Conservation (phyloP, 352 stramenopile species). For the Globisporangium middletonii region DNA sequence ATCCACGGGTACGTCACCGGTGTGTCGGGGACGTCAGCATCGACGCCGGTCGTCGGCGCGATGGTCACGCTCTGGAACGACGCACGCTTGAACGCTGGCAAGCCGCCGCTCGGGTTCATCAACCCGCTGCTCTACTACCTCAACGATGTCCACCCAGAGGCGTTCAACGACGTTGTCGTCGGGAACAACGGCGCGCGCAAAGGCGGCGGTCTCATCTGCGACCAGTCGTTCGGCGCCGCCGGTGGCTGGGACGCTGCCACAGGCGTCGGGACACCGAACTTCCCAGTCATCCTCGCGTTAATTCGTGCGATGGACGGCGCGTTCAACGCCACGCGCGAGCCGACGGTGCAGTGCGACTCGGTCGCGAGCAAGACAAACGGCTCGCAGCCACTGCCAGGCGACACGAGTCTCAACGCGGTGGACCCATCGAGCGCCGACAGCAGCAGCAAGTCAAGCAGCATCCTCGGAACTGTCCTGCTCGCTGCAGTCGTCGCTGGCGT, state of each 20-base stretch:
- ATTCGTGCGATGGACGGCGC: constrained; percentile 42
- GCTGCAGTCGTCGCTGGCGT: constrained; percentile 25
- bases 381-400: not conserved
- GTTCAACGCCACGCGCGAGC: constrained; percentile 32
- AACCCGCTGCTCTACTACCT: constrained; percentile 85
- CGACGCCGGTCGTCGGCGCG: constrained; percentile 74
- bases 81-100: constrained; percentile 66
- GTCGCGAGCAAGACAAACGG: not conserved
- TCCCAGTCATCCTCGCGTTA: constrained; percentile 54
- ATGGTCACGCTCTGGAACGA: constrained; percentile 90
- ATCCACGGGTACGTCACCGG: constrained; percentile 38
- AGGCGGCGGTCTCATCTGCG: constrained; percentile 36
- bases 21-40: constrained; percentile 83
- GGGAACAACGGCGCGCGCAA: constrained; percentile 76
- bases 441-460: constrained; percentile 15
- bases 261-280: constrained; percentile 84
- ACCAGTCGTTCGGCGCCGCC: constrained; percentile 75
- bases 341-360: constrained; percentile 4
- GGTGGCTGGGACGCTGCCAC: constrained; percentile 87
- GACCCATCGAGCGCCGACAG: not conserved
- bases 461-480: constrained; percentile 31
- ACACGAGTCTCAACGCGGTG: constrained; percentile 1
- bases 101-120: constrained; percentile 80
- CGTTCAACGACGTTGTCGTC: constrained; percentile 84
- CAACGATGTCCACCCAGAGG: constrained; percentile 32